Evolutionary conservation across 768 basidiomycete genomes (phyloP).

Genomic region (Multifurca ochricompacta): DNA sequence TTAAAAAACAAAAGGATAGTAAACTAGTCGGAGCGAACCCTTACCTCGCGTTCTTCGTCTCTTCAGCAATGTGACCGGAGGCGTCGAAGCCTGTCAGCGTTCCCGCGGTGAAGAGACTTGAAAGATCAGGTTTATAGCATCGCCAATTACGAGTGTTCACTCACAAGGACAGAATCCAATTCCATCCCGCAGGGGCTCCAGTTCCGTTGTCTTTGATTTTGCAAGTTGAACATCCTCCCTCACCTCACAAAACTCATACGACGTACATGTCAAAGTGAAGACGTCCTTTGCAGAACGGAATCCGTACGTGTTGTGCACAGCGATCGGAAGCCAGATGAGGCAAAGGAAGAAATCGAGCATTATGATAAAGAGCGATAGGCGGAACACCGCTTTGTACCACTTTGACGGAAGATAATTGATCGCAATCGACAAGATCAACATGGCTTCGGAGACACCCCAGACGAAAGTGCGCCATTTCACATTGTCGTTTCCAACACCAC

Average conservation of each 20-base stretch:
- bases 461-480: conserved; percentile 82
- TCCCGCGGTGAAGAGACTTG: conserved; percentile 77
- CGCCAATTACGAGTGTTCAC: conserved; percentile 20
- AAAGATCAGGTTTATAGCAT: not conserved
- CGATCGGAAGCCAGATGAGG: conserved; percentile 88
- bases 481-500: conserved; percentile 60
- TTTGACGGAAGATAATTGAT: conserved; percentile 82
- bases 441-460: conserved; percentile 72
- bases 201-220: conserved; percentile 78
- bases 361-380: conserved; percentile 62
- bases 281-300: conserved; percentile 80
- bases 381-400: conserved; percentile 70
- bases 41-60: conserved; percentile 74
- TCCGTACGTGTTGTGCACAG: conserved; percentile 82
- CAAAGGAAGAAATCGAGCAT: conserved; percentile 85
- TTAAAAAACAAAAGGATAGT: not conserved
- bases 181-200: conserved; percentile 81
- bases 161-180: conserved; percentile 84
- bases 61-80: conserved; percentile 81
- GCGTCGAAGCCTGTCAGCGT: conserved; percentile 90
- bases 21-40: not conserved
- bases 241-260: not conserved
- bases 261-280: conserved; percentile 71
- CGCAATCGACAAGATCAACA: conserved; percentile 62
- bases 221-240: not conserved